Evolutionary conservation across 176 grass and related monocot genomes (phyloP).

Genomic region (Poa annua): DNA sequence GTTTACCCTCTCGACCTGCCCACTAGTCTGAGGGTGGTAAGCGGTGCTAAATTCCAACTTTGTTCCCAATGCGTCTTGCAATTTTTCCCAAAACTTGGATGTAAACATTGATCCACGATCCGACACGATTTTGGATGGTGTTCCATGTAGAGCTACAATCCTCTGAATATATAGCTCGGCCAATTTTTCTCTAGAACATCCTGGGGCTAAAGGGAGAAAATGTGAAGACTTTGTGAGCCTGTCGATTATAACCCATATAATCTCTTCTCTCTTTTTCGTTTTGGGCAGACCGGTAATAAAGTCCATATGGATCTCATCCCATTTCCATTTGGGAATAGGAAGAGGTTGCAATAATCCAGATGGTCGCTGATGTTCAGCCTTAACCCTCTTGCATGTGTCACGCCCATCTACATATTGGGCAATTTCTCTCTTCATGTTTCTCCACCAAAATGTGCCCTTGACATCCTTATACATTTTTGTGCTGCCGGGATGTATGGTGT

Average conservation of each 20-base stretch:
- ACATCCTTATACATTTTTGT: neutral
- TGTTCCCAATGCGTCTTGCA: neutral
- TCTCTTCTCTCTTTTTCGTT: neutral
- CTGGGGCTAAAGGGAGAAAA: neutral
- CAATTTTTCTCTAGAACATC: neutral
- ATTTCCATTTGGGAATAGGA: neutral
- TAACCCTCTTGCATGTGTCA: neutral
- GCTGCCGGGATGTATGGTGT: neutral
- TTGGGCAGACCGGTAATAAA: neutral
- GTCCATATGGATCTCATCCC: neutral
- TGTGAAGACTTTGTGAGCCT: neutral
- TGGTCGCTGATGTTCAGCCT: neutral
- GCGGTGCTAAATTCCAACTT: neutral
- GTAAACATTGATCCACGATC: too few relatives aligned
- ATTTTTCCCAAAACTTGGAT: neutral
- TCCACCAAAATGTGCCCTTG: neutral
- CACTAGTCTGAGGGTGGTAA: too few relatives aligned
- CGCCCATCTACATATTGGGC: neutral
- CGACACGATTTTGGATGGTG: too few relatives aligned
- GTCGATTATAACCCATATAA: neutral
- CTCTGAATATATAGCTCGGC: neutral
- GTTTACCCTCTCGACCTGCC: neutral
- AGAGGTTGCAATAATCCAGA: neutral
- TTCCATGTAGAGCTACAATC: too few relatives aligned
- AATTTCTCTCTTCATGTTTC: neutral